Conservation (phyloP, 352 stramenopile species). For the Pythium biforme region DNA sequence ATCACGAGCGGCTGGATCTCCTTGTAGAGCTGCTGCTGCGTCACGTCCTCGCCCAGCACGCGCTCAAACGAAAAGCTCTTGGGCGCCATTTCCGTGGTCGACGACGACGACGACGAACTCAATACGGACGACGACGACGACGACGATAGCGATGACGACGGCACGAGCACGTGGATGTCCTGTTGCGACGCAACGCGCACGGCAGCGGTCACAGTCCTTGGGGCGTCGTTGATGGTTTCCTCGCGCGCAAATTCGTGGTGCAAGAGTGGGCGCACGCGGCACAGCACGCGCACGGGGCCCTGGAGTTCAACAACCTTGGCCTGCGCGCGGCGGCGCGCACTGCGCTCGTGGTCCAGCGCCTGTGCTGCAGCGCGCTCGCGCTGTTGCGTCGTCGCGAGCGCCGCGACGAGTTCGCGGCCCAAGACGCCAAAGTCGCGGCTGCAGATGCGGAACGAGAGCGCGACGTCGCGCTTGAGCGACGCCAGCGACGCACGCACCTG, state of each 20-base stretch:
- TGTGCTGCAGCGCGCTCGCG: constrained; percentile 36
- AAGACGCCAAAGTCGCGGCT: constrained; percentile 69
- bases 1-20: constrained; percentile 90
- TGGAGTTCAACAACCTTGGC: constrained; percentile 46
- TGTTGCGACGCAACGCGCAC: constrained; percentile 15
- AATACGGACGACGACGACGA: not conserved
- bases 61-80: constrained; percentile 81
- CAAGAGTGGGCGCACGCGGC: constrained; percentile 61
- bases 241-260: constrained; percentile 20
- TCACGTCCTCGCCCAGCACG: constrained; percentile 71
- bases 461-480: constrained; percentile 62
- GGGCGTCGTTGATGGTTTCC: not conserved
- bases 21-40: constrained; percentile 87
- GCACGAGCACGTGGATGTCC: constrained; percentile 27
- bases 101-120: not conserved
- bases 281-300: constrained; percentile 76
- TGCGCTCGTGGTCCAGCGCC: constrained; percentile 56
- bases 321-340: constrained; percentile 40
- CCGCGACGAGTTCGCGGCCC: constrained; percentile 53
- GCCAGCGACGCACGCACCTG: constrained; percentile 44
- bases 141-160: constrained; percentile 7
- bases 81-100: constrained; percentile 12
- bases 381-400: constrained; percentile 35
- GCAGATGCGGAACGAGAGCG: constrained; percentile 65
- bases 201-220: not conserved